Evolutionary conservation across 2,329 filamentous ascomycete species (phyloP).

Genomic region (Trichoderma sp.): DNA sequence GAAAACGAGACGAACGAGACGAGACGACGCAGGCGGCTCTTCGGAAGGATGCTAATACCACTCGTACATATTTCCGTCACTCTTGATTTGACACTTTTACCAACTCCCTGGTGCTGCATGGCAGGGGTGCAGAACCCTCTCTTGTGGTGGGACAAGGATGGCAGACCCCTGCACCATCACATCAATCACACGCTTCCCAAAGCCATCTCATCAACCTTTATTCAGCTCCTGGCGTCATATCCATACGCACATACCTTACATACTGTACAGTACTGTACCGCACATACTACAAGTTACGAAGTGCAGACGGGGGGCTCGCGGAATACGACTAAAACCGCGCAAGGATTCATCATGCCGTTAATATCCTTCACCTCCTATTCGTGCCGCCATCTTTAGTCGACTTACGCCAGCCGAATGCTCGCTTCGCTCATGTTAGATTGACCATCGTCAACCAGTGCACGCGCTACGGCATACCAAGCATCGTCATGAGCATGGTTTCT

Average conservation of each 20-base stretch:
- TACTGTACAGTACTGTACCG: too few relatives aligned
- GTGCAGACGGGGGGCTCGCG: neutral
- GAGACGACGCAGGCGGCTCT: neutral
- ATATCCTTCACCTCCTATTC: constrained; percentile 15
- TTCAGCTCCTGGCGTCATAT: constrained; percentile 11
- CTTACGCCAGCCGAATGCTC: constrained; percentile 10
- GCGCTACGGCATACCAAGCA: neutral
- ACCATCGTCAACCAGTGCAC: neutral
- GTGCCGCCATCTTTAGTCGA: neutral
- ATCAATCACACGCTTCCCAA: constrained; percentile 12
- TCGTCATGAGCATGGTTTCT: neutral
- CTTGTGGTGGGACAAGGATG: neutral
- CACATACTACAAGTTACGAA: neutral
- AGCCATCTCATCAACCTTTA: constrained; percentile 14
- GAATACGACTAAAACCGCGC: neutral
- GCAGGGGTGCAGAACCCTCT: neutral
- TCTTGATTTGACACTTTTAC: constrained; percentile 10
- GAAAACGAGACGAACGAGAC: neutral
- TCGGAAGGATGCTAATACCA: constrained; percentile 1
- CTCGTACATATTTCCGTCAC: constrained; percentile 9
- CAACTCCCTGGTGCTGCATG: constrained; percentile 17
- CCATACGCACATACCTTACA: too few relatives aligned
- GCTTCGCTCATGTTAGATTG: neutral
- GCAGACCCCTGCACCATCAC: constrained; percentile 8
- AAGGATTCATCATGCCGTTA: constrained; percentile 9